Conservation (phyloP, 148 eudicot species). For the Hydrangea macrophylla region DNA sequence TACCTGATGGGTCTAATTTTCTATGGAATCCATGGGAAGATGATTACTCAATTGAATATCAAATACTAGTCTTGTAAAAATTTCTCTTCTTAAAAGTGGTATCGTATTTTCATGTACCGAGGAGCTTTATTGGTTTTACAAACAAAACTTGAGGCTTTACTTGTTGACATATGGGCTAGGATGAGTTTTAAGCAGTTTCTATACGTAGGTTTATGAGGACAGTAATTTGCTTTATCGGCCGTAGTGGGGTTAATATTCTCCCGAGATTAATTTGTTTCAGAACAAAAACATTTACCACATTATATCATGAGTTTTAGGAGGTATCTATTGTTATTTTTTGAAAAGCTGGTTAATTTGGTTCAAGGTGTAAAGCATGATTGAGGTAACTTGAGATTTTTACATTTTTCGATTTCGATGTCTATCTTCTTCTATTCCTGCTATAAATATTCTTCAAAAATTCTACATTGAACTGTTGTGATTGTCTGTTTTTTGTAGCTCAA, state of each 20-base stretch:
- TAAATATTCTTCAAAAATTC: background rate
- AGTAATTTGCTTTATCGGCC: background rate
- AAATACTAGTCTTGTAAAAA: background rate
- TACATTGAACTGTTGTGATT: background rate
- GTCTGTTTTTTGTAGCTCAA: conserved; percentile 24
- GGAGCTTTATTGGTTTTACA: background rate
- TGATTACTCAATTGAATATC: background rate
- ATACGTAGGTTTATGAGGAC: background rate
- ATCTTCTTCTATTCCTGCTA: background rate
- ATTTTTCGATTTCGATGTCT: background rate
- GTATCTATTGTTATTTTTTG: background rate
- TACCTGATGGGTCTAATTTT: background rate
- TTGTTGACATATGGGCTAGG: background rate
- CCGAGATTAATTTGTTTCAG: background rate
- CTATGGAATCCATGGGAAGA: too few species aligned
- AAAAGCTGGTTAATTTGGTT: background rate
- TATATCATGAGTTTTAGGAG: background rate
- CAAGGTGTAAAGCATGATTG: background rate
- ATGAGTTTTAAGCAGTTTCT: background rate
- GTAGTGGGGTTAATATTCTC: background rate
- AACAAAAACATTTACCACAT: background rate
- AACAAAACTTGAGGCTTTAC: background rate
- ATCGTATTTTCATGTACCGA: background rate
- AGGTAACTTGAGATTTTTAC: too few species aligned
- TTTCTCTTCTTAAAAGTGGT: too few species aligned